Evolutionary conservation across 768 basidiomycete genomes (phyloP).

Genomic region (Amanita pseudoporphyria): DNA sequence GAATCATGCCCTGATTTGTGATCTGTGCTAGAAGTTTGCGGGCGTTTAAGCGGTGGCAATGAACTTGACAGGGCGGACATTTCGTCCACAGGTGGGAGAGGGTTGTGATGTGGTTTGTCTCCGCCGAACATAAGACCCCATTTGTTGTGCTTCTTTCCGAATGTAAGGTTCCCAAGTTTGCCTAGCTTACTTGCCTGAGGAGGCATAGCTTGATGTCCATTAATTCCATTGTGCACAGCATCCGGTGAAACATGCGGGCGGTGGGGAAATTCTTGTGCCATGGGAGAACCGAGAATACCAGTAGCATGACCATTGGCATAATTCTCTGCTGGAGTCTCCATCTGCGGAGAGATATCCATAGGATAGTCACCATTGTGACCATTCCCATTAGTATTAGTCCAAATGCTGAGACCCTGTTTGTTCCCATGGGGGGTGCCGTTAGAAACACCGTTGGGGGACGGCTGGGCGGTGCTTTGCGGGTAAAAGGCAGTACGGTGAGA

Average conservation of each 20-base stretch:
- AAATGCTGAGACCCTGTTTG: slow-evolving; percentile 19
- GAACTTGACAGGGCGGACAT: slow-evolving; percentile 43
- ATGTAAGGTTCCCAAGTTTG: slow-evolving; percentile 48
- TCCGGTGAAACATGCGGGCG: slow-evolving; percentile 32
- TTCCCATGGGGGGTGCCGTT: slow-evolving; percentile 3
- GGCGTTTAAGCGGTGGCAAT: slow-evolving; percentile 65
- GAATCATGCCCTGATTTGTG: slow-evolving; percentile 55
- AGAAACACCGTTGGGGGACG: slow-evolving; percentile 7
- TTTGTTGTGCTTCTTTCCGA: slow-evolving; percentile 61
- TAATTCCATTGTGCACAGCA: slow-evolving; percentile 25
- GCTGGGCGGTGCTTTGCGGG: too few species aligned
- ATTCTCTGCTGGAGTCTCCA: slow-evolving; percentile 31
- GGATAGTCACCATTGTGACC: slow-evolving; percentile 37
- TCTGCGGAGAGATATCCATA: slow-evolving; percentile 53
- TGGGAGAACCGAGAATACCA: slow-evolving; percentile 43
- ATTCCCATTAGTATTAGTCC: slow-evolving; percentile 25
- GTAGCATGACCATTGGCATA: slow-evolving; percentile 35
- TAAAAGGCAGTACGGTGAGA: slow-evolving; percentile 48
- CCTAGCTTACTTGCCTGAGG: slow-evolving; percentile 41
- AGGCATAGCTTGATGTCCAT: slow-evolving; percentile 28
- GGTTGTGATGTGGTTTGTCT: slow-evolving; percentile 55
- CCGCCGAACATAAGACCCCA: slow-evolving; percentile 72
- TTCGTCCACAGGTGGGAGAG: slow-evolving; percentile 68
- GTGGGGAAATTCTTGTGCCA: slow-evolving; percentile 41
- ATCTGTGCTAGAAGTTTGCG: slow-evolving; percentile 70